Percentiles rank a stretch among this genome's conserved stretches.
These are phyloP conservation scores for Solanum tarapatanum DNA, from an alignment of 257 asterid genomes.

Conservation along the genomic window DNA sequence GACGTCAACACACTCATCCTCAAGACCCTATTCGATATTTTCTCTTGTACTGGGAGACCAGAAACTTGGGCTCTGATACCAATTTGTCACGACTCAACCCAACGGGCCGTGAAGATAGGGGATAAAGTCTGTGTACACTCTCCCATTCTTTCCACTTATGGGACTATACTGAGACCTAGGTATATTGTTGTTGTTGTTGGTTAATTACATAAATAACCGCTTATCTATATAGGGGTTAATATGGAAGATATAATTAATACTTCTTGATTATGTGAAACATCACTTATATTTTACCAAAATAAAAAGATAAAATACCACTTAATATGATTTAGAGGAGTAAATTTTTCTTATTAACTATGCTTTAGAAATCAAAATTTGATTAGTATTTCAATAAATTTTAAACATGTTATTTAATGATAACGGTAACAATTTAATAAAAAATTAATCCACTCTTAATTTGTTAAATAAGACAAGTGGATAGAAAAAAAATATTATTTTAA, in stretches of 20 bases:
- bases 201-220: not conserved
- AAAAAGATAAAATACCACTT: not conserved
- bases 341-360: not conserved
- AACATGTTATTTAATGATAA: not conserved
- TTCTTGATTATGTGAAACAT: not conserved
- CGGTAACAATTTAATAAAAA: not conserved
- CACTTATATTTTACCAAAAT: not conserved
- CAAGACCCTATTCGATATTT: too few relatives aligned
- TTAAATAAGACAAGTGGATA: not conserved
- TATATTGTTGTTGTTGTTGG: not conserved
- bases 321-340: not conserved
- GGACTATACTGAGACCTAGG: not conserved
- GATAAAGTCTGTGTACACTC: not conserved
- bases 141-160: not conserved
- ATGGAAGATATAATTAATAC: not conserved
- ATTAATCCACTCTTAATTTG: not conserved
- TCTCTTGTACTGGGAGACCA: not conserved
- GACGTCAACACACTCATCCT: not conserved
- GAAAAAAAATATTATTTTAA: not conserved
- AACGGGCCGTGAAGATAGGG: too few relatives aligned
- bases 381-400: not conserved
- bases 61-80: too few relatives aligned
- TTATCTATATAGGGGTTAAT: not conserved
- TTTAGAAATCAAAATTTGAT: not conserved
- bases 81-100: not conserved